Evolutionary conservation across 139 green algal species (phyloP), one percentile per base, ranked within the genome.

Genomic region (Edaphochlamys debaryana): DNA sequence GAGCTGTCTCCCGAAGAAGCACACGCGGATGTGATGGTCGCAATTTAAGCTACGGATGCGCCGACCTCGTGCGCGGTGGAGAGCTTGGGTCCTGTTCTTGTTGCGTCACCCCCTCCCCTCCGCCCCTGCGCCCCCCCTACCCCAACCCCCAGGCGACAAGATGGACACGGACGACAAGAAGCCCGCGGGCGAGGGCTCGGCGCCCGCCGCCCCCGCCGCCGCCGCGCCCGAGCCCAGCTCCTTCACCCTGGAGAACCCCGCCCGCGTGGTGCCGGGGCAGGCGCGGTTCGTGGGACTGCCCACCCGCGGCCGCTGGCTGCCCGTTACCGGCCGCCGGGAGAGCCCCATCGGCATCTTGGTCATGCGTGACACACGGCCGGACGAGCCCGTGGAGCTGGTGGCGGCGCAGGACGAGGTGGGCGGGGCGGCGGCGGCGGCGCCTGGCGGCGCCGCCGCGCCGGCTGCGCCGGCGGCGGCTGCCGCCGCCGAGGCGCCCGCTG

Each of bases 231-330:
- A 99, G 93, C 90, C 93, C 0, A 80, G 54, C 62, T 94, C 66
- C 69, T 92, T 95, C 84, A 86, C 71, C 27, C 64, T 98, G 40
- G 84, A 92, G 67, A 99, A 98, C 89, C 97, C 96, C 0, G 87
- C 92, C 2, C 90, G 97, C 29, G 94, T 99, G 80, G 90, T 97
- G 66, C 95, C 95, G 19, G 84, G 80, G 38, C 85, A 82, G 71
- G 68, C 48, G 17, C 76, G 84, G n/a, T 85, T 88, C 30, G 42
- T 88, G 45, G 76, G 60, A 3, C 38, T 80, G 69, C 76, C 76
- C 32, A 40, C 36, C 64, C 42, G 0, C 66, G 60, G 69, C 25
- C 77, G 77, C 66, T 84, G 77, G 77, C 36, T 45, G 66, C 64
- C 77, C 29, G 42, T 50, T 19, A 64, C 34, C 29, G 38, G 8